Conservation (phyloP, 2,329 filamentous ascomycete species). For the Colletotrichum destructivum region DNA sequence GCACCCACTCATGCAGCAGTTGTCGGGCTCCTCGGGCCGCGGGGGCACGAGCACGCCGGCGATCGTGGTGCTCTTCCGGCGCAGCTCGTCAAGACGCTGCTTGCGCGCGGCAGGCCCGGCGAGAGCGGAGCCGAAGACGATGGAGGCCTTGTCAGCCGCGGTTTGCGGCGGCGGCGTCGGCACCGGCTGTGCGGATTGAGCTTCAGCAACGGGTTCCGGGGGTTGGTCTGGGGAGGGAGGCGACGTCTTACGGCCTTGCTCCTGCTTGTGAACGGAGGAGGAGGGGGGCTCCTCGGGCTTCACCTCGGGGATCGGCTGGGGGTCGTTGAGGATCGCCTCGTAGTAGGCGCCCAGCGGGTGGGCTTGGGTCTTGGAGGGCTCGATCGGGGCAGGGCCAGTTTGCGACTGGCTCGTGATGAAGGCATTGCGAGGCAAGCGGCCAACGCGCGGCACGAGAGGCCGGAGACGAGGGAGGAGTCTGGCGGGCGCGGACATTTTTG, state of each 20-base stretch:
- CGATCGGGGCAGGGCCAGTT: slow-evolving; percentile 47
- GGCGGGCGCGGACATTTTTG: slow-evolving; percentile 51
- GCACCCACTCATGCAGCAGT: slow-evolving; percentile 99
- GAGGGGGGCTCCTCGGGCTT: slow-evolving; percentile 63
- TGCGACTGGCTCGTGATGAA: slow-evolving; percentile 49
- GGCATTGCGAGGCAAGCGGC: slow-evolving; percentile 48
- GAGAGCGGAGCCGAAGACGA: slow-evolving; percentile 87
- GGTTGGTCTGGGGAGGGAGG: slow-evolving; percentile 35
- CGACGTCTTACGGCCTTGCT: slow-evolving; percentile 46
- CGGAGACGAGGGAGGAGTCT: slow-evolving; percentile 51
- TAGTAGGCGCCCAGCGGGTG: slow-evolving; percentile 72
- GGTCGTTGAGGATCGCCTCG: slow-evolving; percentile 67
- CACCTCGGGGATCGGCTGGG: slow-evolving; percentile 56
- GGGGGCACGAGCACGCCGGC: slow-evolving; percentile 89
- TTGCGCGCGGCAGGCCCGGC: slow-evolving; percentile 80
- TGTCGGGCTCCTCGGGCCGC: slow-evolving; percentile 90
- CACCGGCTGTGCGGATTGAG: slow-evolving; percentile 41
- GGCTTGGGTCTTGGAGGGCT: slow-evolving; percentile 55
- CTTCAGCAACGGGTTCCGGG: slow-evolving; percentile 44
- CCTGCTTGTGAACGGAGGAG: slow-evolving; percentile 51
- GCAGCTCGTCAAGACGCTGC: slow-evolving; percentile 71
- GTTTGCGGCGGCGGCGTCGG: slow-evolving; percentile 61
- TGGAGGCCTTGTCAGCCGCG: slow-evolving; percentile 69
- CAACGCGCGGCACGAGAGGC: slow-evolving; percentile 46
- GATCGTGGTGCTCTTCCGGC: slow-evolving; percentile 73